Evolutionary conservation across 2,329 filamentous ascomycete species (phyloP).

Genomic region (Stagonosporopsis vannaccii): DNA sequence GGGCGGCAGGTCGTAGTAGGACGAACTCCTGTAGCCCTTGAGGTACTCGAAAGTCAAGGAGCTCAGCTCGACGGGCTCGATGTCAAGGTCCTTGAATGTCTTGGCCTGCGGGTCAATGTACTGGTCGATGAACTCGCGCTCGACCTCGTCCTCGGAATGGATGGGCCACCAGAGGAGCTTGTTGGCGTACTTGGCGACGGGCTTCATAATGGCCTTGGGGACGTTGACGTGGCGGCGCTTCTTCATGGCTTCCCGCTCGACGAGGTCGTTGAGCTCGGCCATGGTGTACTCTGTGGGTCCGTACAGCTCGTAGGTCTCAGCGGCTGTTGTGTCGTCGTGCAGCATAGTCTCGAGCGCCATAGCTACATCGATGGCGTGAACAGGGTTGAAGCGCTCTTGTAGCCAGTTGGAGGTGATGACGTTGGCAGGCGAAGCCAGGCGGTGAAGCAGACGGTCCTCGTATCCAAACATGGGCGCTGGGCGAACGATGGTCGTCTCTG

Average conservation of each 20-base stretch:
- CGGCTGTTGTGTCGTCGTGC: constrained; percentile 87
- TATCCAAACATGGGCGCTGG: constrained; percentile 94
- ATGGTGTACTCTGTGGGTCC: constrained; percentile 93
- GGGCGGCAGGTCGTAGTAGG: constrained; percentile 92
- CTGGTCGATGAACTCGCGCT: constrained; percentile 93
- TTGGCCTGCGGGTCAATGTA: constrained; percentile 88
- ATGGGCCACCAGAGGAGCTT: constrained; percentile 88
- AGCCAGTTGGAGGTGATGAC: constrained; percentile 91
- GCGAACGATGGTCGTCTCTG: constrained; percentile 95
- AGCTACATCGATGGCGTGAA: constrained; percentile 92
- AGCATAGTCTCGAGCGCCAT: constrained; percentile 88
- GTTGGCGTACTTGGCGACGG: constrained; percentile 77
- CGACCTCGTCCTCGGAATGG: constrained; percentile 82
- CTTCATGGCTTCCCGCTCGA: constrained; percentile 93
- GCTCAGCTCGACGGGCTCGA: constrained; percentile 85
- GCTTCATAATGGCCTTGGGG: constrained; percentile 81
- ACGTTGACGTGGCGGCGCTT: constrained; percentile 89
- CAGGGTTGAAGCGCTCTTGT: constrained; percentile 88
- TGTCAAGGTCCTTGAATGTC: constrained; percentile 92
- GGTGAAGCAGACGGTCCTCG: constrained; percentile 90
- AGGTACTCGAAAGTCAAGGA: constrained; percentile 93
- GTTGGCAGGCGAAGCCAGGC: constrained; percentile 80
- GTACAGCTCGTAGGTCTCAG: constrained; percentile 92
- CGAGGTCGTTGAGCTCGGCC: constrained; percentile 82
- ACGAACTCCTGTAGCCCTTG: constrained; percentile 87